A percentile compares a stretch with the other conserved stretches of the same genome.
Conservation (phyloP, 768 basidiomycete species). For the Auriculariales sp. region DNA sequence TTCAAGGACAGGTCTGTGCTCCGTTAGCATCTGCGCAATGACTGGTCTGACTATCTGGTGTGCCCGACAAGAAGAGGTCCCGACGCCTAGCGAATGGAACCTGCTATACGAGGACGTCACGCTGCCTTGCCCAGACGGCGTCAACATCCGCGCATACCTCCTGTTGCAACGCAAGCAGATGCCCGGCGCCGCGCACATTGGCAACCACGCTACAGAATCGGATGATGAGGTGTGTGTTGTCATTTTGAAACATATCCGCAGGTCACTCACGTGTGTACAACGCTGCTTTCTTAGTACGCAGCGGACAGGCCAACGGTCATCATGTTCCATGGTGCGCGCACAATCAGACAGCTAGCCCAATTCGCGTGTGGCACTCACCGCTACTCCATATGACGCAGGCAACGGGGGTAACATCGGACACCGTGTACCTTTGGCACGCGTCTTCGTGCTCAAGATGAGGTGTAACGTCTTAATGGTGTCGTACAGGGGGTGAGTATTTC, state of each 20-base stretch:
- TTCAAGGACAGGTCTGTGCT: conserved; percentile 52
- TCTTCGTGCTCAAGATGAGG: conserved; percentile 69
- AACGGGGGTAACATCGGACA: conserved; percentile 83
- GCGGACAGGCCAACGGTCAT: conserved; percentile 64
- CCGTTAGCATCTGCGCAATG: not conserved
- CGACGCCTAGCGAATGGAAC: conserved; percentile 50
- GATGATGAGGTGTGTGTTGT: conserved; percentile 43
- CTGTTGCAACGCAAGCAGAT: conserved; percentile 48
- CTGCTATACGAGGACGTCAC: conserved; percentile 64
- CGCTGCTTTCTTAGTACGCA: conserved; percentile 21
- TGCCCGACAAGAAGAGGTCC: conserved; percentile 37
- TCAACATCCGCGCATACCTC: conserved; percentile 65
- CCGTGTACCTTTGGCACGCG: conserved; percentile 70
- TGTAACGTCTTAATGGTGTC: conserved; percentile 93
- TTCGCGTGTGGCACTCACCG: not conserved
- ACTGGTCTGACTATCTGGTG: not conserved
- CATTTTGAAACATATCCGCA: not conserved
- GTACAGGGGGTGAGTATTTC: conserved; percentile 65
- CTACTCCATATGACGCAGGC: not conserved
- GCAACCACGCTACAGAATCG: conserved; percentile 16
- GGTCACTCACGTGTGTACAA: not conserved
- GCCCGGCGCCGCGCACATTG: conserved; percentile 19
- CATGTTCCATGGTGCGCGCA: conserved; percentile 83
- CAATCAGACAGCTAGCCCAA: conserved; percentile 9
- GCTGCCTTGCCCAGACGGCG: conserved; percentile 55